Conservation (phyloP, 2,329 filamentous ascomycete species). For the Ilyonectria mors-panacis region DNA sequence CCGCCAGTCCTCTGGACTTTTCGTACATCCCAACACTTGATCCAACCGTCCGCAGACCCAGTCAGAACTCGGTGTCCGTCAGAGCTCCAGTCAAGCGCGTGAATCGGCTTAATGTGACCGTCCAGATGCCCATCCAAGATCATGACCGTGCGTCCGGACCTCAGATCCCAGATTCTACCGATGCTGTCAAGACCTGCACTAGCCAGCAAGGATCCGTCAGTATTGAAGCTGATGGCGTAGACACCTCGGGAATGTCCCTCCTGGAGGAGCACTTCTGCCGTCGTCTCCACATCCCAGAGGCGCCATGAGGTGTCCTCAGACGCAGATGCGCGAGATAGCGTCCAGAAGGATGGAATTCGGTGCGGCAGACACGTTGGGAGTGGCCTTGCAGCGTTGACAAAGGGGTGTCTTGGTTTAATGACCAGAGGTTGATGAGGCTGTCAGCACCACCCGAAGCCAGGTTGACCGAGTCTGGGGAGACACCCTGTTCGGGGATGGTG, state of each 20-base stretch:
- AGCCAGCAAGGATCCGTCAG: conserved; percentile 90
- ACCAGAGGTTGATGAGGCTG: conserved; percentile 91
- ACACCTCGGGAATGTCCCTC: conserved; percentile 97
- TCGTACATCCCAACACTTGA: conserved; percentile 97
- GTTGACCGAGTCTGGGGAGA: conserved; percentile 83
- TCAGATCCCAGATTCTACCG: conserved; percentile 93
- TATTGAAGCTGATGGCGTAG: conserved; percentile 90
- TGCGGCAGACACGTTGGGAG: conserved; percentile 87
- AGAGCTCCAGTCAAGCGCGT: conserved; percentile 91
- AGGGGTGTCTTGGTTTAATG: conserved; percentile 87
- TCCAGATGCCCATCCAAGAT: conserved; percentile 91
- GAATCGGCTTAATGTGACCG: conserved; percentile 89
- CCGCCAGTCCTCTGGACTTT: conserved; percentile 88
- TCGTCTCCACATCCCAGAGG: conserved; percentile 92
- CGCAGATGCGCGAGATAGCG: conserved; percentile 90
- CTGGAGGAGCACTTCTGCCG: conserved; percentile 86
- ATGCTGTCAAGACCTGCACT: conserved; percentile 96
- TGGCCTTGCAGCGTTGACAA: conserved; percentile 87
- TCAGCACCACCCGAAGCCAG: conserved; percentile 93
- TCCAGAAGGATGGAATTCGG: conserved; percentile 95
- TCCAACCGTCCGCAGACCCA: conserved; percentile 92
- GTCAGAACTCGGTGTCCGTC: conserved; percentile 96
- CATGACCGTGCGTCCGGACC: conserved; percentile 95
- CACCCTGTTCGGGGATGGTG: conserved; percentile 78
- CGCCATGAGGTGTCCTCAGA: conserved; percentile 98